Evolutionary conservation across 495 filamentous ascomycete genomes (phyloP), one percentile per base, ranked within the genome.

Genomic region (Penicillium soppii): DNA sequence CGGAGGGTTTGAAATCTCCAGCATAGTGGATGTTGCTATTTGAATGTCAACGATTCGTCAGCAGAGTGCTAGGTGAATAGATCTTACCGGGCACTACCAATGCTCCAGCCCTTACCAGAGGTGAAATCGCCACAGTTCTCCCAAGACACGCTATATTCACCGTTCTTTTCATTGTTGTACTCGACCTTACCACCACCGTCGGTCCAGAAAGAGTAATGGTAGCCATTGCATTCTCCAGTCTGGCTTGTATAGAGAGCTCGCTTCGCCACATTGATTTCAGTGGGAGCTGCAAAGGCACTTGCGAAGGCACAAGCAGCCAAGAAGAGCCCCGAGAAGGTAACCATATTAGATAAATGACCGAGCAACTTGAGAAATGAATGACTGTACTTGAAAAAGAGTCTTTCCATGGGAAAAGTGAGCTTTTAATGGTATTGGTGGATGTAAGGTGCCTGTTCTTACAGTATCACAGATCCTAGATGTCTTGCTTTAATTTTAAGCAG

Each of bases 181-280:
- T 63, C 69, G 5, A 84, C 74, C 48, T 62, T 64, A 7, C 69
- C 73, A 35, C 66, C 71, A 4, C 77, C 77, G 35, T 86, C 77
- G 38, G 80, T 84, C 80, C 80, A 85, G 73, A 80, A 85, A 21
- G 75, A 80, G 59, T 79, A 86, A 67, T 81, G 84, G 66, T 71
- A 85, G 48, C 80, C 80, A 51, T 80, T 78, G 66, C 77, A 70
- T 12, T 67, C 78, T 41, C 83, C 80, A 9, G 78, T 81, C 7
- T 59, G 47, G 56, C 60, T 71, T 32, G 67, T 59, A 27, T 67
- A 69, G 25, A 67, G 67, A 12, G 65, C 69, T 39, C 58, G 50
- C 27, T 67, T 67, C 54, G 57, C 63, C 16, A 49, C 45, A n/a
- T n/a, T n/a, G n/a, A 68, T 36, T 19, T 74, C 70, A 17, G 56